A percentile compares a stretch with the other conserved stretches of the same genome.
These are phyloP conservation scores for Spathaspora sp. DNA, from an alignment of 805 yeast genomes.

Conservation along the genomic window DNA sequence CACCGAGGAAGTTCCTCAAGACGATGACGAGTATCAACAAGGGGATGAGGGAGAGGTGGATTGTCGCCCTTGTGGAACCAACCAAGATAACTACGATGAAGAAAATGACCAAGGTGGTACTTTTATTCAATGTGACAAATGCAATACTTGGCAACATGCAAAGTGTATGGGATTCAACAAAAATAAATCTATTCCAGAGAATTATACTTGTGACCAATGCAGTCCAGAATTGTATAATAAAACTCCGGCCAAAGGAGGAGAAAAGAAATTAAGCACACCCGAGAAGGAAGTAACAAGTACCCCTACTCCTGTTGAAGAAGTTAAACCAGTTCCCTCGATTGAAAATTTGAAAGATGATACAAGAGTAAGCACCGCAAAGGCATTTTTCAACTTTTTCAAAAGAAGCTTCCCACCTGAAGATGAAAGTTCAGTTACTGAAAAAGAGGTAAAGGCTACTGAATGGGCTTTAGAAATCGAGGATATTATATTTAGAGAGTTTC, in stretches of 20 bases:
- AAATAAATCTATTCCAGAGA: slow-evolving; percentile 38
- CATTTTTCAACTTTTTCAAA: slow-evolving; percentile 44
- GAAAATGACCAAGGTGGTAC: slow-evolving; percentile 43
- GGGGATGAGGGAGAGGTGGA: slow-evolving; percentile 44
- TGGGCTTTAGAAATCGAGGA: slow-evolving; percentile 54
- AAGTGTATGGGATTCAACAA: slow-evolving; percentile 53
- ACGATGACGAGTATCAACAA: slow-evolving; percentile 10
- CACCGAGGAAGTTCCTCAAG: slow-evolving; percentile 7
- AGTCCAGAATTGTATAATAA: slow-evolving; percentile 4
- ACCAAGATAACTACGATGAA: slow-evolving; percentile 54
- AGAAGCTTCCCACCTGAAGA: slow-evolving; percentile 35
- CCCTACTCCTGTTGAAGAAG: not conserved
- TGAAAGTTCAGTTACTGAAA: slow-evolving; percentile 15
- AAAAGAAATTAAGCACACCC: not conserved
- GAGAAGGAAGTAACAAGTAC: not conserved
- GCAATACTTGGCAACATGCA: slow-evolving; percentile 72
- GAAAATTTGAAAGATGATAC: slow-evolving; percentile 28
- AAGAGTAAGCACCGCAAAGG: slow-evolving; percentile 47
- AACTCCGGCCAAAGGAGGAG: not conserved
- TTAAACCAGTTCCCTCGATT: slow-evolving; percentile 4
- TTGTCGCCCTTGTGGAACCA: slow-evolving; percentile 62
- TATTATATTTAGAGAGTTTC: slow-evolving; percentile 39
- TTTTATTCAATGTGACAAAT: slow-evolving; percentile 65
- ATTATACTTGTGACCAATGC: slow-evolving; percentile 56
- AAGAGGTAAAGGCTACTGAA: slow-evolving; percentile 31